These are phyloP conservation scores for Macrophomina tecta DNA, from an alignment of 2,329 filamentous ascomycete species.

Conservation along the genomic window DNA sequence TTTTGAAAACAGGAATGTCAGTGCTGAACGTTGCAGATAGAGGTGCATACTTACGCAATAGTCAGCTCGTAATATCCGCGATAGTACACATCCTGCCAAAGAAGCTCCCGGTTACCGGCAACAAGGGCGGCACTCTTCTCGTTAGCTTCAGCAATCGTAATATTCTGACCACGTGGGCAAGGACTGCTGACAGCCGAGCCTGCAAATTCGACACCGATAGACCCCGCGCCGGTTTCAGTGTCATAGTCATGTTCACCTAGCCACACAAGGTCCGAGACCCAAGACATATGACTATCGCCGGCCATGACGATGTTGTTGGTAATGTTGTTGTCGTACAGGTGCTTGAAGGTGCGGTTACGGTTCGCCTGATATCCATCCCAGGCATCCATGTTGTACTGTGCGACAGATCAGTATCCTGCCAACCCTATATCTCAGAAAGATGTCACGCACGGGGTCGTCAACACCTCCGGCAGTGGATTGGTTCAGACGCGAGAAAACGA, in stretches of 20 bases:
- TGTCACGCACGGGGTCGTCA: conserved; percentile 40
- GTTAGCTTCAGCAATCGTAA: conserved; percentile 60
- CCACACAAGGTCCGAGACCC: conserved; percentile 57
- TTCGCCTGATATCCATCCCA: conserved; percentile 74
- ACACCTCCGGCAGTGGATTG: conserved; percentile 53
- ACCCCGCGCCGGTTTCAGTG: conserved; percentile 45
- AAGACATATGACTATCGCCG: conserved; percentile 72
- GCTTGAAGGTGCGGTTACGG: conserved; percentile 71
- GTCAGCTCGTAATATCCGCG: conserved; percentile 74
- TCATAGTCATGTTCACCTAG: conserved; percentile 50
- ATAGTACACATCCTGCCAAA: conserved; percentile 77
- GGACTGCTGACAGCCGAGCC: conserved; percentile 70
- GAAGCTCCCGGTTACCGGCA: conserved; percentile 65
- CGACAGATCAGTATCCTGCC: conserved; percentile 31
- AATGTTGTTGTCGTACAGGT: conserved; percentile 71
- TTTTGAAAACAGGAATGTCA: neutral
- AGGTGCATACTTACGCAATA: neutral
- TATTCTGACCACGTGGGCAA: conserved; percentile 65
- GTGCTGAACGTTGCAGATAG: conserved; percentile 35
- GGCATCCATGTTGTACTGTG: conserved; percentile 59
- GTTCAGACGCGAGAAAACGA: conserved; percentile 68
- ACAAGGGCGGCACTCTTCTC: conserved; percentile 42
- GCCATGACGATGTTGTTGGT: conserved; percentile 75
- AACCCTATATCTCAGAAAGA: neutral
- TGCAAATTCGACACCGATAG: conserved; percentile 59